These are phyloP conservation scores for Trichosanthes truncata DNA, from an alignment of 306 rosid genomes.

Conservation along the genomic window DNA sequence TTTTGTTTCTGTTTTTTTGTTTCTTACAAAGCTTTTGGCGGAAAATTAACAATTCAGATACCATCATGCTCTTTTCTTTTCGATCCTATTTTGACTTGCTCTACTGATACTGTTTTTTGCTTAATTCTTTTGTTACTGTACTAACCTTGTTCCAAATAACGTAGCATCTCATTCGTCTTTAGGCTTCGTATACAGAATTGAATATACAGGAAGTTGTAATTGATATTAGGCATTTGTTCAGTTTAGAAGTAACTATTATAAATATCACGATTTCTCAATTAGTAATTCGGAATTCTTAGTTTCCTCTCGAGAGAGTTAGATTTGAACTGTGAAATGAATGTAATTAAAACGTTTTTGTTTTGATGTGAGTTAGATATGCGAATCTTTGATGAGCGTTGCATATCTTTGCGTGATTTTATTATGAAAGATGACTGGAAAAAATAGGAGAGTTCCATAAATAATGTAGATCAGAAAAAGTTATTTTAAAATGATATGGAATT, in stretches of 20 bases:
- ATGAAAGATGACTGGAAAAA: not conserved
- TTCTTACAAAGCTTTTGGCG: not conserved
- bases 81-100: too few relatives aligned
- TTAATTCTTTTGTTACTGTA: not conserved
- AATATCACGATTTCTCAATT: too few relatives aligned
- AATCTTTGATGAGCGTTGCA: not conserved
- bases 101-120: too few relatives aligned
- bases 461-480: not conserved
- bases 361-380: not conserved
- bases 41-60: not conserved
- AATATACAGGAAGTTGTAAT: too few relatives aligned
- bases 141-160: too few relatives aligned
- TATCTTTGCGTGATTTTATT: not conserved
- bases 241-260: too few relatives aligned
- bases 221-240: too few relatives aligned
- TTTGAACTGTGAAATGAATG: too few relatives aligned
- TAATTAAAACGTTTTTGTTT: not conserved
- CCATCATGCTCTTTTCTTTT: not conserved
- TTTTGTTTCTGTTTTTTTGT: not conserved
- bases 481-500: too few relatives aligned
- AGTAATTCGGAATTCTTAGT: too few relatives aligned
- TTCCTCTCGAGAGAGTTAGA: too few relatives aligned
- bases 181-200: not conserved
- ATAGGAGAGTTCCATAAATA: not conserved
- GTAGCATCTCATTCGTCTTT: not conserved